phyloP scores from a whole-genome alignment of 495 filamentous ascomycete genomes.

The Aspergillus biplanus region DNA sequence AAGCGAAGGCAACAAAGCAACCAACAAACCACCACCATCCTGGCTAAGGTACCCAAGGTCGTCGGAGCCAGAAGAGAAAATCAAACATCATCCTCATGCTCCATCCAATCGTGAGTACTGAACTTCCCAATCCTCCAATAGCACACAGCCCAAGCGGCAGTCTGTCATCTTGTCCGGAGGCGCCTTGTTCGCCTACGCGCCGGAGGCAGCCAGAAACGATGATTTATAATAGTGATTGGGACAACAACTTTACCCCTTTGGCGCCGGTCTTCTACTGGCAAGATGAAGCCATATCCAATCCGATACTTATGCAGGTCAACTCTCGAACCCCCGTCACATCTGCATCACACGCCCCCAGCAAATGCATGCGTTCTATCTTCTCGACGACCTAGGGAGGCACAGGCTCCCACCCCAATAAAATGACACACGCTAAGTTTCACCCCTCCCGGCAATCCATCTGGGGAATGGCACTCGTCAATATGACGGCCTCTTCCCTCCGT shows the following conservation, averaged over 20 bases:
- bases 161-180: constrained; percentile 6
- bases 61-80: neutral
- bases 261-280: neutral
- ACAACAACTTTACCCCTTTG: neutral
- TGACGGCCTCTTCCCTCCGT: constrained; percentile 4
- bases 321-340: neutral
- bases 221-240: neutral
- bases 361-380: no score
- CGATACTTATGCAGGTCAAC: neutral
- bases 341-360: neutral
- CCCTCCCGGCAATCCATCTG: constrained; percentile 13
- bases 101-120: neutral
- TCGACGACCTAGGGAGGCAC: neutral
- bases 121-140: constrained; percentile 14
- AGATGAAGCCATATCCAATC: neutral
- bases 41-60: neutral
- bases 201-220: constrained; percentile 10
- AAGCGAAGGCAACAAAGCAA: neutral
- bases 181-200: constrained; percentile 19
- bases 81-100: neutral
- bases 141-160: constrained; percentile 9
- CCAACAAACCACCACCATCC: neutral
- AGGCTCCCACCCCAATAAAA: constrained; percentile 3
- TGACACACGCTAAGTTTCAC: constrained; percentile 17
- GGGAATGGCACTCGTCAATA: constrained; percentile 13